These are phyloP conservation scores for Solanum raphanifolium DNA, from an alignment of 257 asterid genomes.

Conservation along the genomic window DNA sequence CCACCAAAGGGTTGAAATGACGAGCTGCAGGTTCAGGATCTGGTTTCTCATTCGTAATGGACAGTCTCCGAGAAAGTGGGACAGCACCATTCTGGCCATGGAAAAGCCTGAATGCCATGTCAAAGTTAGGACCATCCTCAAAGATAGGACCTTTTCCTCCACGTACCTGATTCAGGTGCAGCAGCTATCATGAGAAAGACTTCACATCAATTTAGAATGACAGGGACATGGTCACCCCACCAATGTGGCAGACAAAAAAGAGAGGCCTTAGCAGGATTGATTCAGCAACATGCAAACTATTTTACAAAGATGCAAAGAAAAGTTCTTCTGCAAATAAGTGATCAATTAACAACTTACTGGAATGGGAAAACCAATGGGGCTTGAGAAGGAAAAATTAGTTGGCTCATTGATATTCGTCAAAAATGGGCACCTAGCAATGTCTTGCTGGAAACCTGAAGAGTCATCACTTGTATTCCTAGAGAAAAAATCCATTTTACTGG, in stretches of 20 bases:
- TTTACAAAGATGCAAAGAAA: not conserved
- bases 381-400: constrained; percentile 71
- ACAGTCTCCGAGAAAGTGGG: constrained; percentile 65
- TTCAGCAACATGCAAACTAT: not conserved
- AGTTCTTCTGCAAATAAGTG: not conserved
- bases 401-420: constrained; percentile 88
- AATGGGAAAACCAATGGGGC: constrained; percentile 40
- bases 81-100: constrained; percentile 93
- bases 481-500: constrained; percentile 52
- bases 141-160: constrained; percentile 84
- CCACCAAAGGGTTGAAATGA: constrained; percentile 84
- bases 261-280: not conserved
- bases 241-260: not conserved
- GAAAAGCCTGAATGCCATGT: constrained; percentile 78
- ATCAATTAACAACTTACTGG: constrained; percentile 37
- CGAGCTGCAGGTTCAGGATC: constrained; percentile 36
- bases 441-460: constrained; percentile 42
- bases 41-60: constrained; percentile 26
- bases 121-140: constrained; percentile 95
- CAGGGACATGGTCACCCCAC: not conserved
- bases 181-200: not conserved
- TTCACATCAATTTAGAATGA: not conserved
- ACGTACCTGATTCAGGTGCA: constrained; percentile 28
- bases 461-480: constrained; percentile 43
- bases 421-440: constrained; percentile 74